These are phyloP conservation scores for Fusarium equiseti DNA, from an alignment of 2,329 filamentous ascomycete species.

Conservation along the genomic window DNA sequence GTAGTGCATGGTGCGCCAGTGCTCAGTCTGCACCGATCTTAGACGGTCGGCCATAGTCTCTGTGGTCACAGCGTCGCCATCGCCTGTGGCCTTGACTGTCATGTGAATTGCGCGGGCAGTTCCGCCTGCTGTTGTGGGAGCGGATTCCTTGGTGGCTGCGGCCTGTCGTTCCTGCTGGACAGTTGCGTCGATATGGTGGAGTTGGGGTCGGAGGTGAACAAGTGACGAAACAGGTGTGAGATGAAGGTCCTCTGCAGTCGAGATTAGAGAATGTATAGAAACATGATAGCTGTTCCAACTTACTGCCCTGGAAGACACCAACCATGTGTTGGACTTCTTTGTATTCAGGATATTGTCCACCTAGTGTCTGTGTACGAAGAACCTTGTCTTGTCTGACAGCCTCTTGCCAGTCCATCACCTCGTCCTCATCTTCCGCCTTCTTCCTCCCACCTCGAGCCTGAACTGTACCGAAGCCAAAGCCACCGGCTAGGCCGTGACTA, in stretches of 20 bases:
- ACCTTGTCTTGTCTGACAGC: constrained; percentile 78
- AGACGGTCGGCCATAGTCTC: constrained; percentile 82
- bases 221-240: constrained; percentile 86
- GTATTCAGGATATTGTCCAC: constrained; percentile 79
- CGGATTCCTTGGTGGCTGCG: constrained; percentile 54
- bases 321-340: constrained; percentile 88
- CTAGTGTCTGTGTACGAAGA: constrained; percentile 83
- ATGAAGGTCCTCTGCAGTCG: constrained; percentile 78
- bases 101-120: constrained; percentile 85
- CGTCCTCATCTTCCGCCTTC: constrained; percentile 60
- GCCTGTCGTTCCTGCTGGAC: constrained; percentile 74
- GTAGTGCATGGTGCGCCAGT: constrained; percentile 84
- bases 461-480: constrained; percentile 73
- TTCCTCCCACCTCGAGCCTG: constrained; percentile 55
- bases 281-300: constrained; percentile 48
- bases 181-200: constrained; percentile 90
- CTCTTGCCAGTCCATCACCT: constrained; percentile 72
- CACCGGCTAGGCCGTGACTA: constrained; percentile 77
- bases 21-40: constrained; percentile 81
- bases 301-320: constrained; percentile 87
- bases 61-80: constrained; percentile 73
- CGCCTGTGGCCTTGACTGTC: constrained; percentile 81
- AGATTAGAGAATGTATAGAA: constrained; percentile 32
- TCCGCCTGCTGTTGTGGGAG: constrained; percentile 51
- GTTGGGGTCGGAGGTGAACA: constrained; percentile 89